Evolutionary conservation across 2,329 filamentous ascomycete genomes (phyloP).

Genomic region (Fusarium nanum): DNA sequence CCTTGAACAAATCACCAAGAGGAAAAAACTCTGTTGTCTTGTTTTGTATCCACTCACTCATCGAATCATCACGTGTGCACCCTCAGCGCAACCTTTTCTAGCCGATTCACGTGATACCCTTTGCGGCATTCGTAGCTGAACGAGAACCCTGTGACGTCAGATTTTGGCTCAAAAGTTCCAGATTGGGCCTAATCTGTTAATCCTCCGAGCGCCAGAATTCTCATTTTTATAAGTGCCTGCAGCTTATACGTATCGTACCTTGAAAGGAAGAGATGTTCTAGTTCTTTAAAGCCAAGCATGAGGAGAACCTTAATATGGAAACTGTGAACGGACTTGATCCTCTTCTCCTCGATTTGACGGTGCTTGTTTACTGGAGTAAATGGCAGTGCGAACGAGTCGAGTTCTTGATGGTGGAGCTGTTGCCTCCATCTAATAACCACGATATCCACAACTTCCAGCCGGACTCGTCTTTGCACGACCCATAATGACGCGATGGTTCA

Average conservation of each 20-base stretch:
- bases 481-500: slow-evolving; percentile 37
- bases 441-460: slow-evolving; percentile 27
- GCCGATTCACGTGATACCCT: neutral
- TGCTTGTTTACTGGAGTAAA: slow-evolving; percentile 33
- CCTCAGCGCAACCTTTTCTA: neutral
- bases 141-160: slow-evolving; percentile 22
- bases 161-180: neutral
- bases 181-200: neutral
- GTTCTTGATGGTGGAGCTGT: slow-evolving; percentile 22
- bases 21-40: slow-evolving; percentile 29
- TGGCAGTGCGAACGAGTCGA: neutral
- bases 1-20: slow-evolving; percentile 24
- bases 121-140: neutral
- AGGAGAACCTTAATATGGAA: slow-evolving; percentile 30
- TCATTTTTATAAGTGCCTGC: neutral
- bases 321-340: slow-evolving; percentile 5
- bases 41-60: slow-evolving; percentile 3
- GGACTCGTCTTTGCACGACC: slow-evolving; percentile 13
- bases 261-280: no score
- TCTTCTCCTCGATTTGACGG: neutral
- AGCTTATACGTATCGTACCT: neutral
- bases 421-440: slow-evolving; percentile 5
- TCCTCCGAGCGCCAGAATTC: neutral
- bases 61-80: slow-evolving; percentile 34
- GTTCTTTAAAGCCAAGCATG: neutral